A percentile compares a stretch with the other conserved stretches of the same genome.
Conservation (phyloP, 345 rosid species). For the Psidium friedrichsthalianum region DNA sequence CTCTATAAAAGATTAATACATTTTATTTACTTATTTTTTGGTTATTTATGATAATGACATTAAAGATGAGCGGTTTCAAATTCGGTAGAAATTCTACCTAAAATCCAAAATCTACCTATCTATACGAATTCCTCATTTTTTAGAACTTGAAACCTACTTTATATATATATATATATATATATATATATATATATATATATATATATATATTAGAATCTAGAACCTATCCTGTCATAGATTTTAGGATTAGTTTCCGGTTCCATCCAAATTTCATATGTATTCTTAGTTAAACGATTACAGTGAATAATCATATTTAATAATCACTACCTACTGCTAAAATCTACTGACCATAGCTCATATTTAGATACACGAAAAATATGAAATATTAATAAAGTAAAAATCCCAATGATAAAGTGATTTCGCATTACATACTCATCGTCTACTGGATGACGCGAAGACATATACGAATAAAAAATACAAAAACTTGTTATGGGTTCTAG, state of each 20-base stretch:
- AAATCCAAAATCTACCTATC: too few relatives aligned
- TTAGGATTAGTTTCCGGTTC: accelerated
- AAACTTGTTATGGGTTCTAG: background rate
- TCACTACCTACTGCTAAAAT: background rate
- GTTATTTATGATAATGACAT: background rate
- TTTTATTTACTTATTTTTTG: background rate
- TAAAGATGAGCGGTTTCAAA: too few relatives aligned
- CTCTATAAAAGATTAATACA: background rate
- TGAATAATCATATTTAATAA: background rate
- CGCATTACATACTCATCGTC: background rate
- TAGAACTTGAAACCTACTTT: too few relatives aligned
- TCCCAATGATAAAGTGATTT: background rate
- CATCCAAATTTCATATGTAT: background rate
- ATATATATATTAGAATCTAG: too few relatives aligned
- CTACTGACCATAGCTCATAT: too few relatives aligned
- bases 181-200: too few relatives aligned
- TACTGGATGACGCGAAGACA: accelerated
- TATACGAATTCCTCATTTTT: too few relatives aligned
- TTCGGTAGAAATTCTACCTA: too few relatives aligned
- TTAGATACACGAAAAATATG: background rate
- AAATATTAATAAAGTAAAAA: background rate
- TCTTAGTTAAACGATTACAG: accelerated
- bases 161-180: too few relatives aligned
- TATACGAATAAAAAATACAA: background rate
- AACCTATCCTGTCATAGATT: background rate